These are phyloP conservation scores for Ilex asprella DNA, from an alignment of 257 asterid genomes.

Conservation along the genomic window DNA sequence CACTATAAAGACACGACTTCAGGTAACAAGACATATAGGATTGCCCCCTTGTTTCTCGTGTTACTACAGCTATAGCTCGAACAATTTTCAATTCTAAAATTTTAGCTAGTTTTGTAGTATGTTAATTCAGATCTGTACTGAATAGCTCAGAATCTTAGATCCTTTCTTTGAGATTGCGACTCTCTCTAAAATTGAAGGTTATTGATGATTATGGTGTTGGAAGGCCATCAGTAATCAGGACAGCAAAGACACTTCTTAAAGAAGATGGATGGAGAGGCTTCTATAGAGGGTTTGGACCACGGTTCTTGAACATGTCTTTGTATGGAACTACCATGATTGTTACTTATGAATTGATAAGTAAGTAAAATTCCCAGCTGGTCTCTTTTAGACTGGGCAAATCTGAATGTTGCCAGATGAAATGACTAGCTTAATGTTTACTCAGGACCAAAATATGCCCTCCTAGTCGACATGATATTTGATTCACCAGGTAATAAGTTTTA, in stretches of 20 bases:
- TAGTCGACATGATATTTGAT: neutral
- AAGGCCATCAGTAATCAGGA: constrained; percentile 78
- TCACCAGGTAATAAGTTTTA: neutral
- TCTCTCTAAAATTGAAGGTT: constrained; percentile 29
- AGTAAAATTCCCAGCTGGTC: constrained; percentile 9
- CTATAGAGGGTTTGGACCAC: constrained; percentile 89
- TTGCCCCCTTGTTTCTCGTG: neutral
- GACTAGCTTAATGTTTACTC: neutral
- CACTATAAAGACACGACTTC: constrained; percentile 83
- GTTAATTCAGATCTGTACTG: too few relatives aligned
- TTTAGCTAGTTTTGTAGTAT: too few relatives aligned
- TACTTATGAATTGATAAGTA: constrained; percentile 87
- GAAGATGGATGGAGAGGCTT: constrained; percentile 97
- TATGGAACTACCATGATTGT: constrained; percentile 94
- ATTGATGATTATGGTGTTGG: constrained; percentile 84
- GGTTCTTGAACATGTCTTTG: constrained; percentile 81
- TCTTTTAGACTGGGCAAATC: neutral
- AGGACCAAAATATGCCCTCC: neutral
- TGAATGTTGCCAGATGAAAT: neutral
- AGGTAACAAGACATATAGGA: constrained; percentile 36
- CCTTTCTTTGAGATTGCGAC: neutral
- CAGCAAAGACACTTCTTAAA: constrained; percentile 51
- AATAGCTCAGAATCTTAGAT: too few relatives aligned
- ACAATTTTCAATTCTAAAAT: too few relatives aligned
- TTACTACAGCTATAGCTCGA: neutral